Conservation (phyloP, 768 basidiomycete species). For the Pleurotus giganteus region DNA sequence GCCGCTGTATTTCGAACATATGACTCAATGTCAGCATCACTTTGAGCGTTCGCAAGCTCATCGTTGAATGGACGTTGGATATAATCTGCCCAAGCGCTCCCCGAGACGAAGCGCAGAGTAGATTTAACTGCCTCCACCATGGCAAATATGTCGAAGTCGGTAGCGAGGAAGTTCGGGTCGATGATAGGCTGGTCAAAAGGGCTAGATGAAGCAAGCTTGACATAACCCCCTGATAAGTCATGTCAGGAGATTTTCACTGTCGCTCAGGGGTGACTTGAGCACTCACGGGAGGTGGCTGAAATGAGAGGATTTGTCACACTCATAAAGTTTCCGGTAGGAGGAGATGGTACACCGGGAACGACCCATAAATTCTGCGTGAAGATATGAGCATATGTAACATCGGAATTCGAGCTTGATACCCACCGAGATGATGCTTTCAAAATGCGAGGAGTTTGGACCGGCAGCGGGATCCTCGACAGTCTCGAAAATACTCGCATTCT, state of each 20-base stretch:
- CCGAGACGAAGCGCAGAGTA: slow-evolving; percentile 21
- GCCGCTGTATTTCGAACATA: slow-evolving; percentile 22
- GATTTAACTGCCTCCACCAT: slow-evolving; percentile 27
- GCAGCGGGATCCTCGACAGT: slow-evolving; percentile 24
- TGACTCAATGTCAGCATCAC: slow-evolving; percentile 27
- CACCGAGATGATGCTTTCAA: slow-evolving; percentile 28
- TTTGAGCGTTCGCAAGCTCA: slow-evolving; percentile 20
- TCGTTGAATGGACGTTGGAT: slow-evolving; percentile 18
- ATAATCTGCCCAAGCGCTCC: slow-evolving; percentile 24
- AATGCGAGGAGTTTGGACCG: slow-evolving; percentile 25
- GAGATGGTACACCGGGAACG: slow-evolving; percentile 19
- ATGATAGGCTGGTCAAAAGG: slow-evolving; percentile 45
- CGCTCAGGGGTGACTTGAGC: slow-evolving; percentile 26
- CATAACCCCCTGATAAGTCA: slow-evolving; percentile 20
- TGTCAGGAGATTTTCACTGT: neutral
- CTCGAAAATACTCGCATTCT: slow-evolving; percentile 19
- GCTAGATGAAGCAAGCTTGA: slow-evolving; percentile 35
- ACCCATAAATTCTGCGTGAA: slow-evolving; percentile 10
- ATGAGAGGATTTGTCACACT: slow-evolving; percentile 22
- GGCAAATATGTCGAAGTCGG: slow-evolving; percentile 23
- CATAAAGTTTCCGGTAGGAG: slow-evolving; percentile 26
- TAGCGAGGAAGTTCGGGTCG: slow-evolving; percentile 44
- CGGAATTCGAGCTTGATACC: slow-evolving; percentile 2
- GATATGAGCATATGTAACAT: neutral
- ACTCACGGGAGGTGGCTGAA: slow-evolving; percentile 27